Evolutionary conservation across 176 grass and related monocot species (phyloP), one percentile per base, ranked within the genome.

Genomic region (Bothriochloa decipiens): DNA sequence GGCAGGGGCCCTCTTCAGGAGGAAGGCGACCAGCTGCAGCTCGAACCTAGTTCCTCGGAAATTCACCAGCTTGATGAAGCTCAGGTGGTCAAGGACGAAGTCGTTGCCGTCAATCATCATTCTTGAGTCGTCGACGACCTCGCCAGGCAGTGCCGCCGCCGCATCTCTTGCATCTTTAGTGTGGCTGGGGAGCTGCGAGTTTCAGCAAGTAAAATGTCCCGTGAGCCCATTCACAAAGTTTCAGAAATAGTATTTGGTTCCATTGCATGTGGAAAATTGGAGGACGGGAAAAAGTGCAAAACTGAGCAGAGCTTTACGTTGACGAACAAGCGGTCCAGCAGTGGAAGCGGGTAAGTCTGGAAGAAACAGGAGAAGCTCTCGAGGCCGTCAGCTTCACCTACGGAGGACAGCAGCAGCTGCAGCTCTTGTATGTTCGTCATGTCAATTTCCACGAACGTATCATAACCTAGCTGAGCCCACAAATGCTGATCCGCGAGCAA

Each of bases 271-370:
- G 45, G 45, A 47, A 47, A 47, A 14, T 14, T 4, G 11, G 45
- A 47, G 45, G 45, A 47, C 2, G 13, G 45, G 12, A 11, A 14
- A 47, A 47, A 47, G 8, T 4, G n/a, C n/a, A n/a, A n/a, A n/a
- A n/a, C n/a, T n/a, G n/a, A 4, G 45, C 7, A 25, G 28, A 75
- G 61, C 28, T 32, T 55, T 75, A 92, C 82, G 16, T 62, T 87
- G 91, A 90, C 37, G 11, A 95, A 86, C 65, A 95, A 75, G 77
- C 82, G 84, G 58, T 88, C 82, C 0, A 92, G 78, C 28, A 88
- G 68, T 2, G 90, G 85, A 60, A 81, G 39, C 0, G 32, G 14
- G 12, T 23, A 70, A 14, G 81, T 26, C 6, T 41, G 4, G 14
- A 86, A 95, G 72, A 90, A 88, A 45, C 15, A 8, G 15, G 55